A percentile compares a stretch with the other conserved stretches of the same genome.
These are phyloP conservation scores for Trichoderma guizhouense DNA, from an alignment of 2,329 filamentous ascomycete genomes.

Conservation along the genomic window DNA sequence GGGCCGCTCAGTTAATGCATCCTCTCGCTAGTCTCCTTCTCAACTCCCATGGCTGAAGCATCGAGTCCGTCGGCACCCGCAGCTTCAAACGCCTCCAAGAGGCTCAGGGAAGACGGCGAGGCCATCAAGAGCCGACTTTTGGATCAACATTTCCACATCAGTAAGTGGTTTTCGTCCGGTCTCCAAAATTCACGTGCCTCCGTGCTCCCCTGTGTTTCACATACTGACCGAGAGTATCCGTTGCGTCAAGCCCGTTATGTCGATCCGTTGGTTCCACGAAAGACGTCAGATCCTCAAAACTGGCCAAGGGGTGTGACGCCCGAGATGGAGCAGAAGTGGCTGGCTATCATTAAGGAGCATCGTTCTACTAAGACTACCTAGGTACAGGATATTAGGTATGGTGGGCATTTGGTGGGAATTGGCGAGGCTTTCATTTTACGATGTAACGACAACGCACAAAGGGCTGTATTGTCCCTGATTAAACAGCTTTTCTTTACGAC, in stretches of 20 bases:
- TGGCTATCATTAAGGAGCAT: conserved; percentile 30
- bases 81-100: conserved; percentile 32
- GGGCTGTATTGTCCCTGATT: not conserved
- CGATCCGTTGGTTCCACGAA: conserved; percentile 45
- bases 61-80: conserved; percentile 22
- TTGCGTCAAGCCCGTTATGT: conserved; percentile 37
- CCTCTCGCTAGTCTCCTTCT: not conserved
- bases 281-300: conserved; percentile 31
- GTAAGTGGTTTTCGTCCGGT: conserved; percentile 33
- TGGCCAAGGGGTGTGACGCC: conserved; percentile 39
- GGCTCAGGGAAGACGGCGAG: conserved; percentile 45
- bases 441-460: not conserved
- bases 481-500: not conserved
- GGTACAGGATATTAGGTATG: not conserved
- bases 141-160: conserved; percentile 46
- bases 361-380: not conserved
- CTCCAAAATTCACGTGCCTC: not conserved
- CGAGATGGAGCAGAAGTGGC: conserved; percentile 41
- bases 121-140: conserved; percentile 36
- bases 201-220: not conserved
- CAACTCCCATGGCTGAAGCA: conserved; percentile 18
- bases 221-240: not conserved
- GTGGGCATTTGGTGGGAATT: not conserved
- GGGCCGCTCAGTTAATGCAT: not conserved
- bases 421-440: not conserved